phyloP scores from a whole-genome alignment of 345 rosid species.

The Erucastrum elatum region DNA sequence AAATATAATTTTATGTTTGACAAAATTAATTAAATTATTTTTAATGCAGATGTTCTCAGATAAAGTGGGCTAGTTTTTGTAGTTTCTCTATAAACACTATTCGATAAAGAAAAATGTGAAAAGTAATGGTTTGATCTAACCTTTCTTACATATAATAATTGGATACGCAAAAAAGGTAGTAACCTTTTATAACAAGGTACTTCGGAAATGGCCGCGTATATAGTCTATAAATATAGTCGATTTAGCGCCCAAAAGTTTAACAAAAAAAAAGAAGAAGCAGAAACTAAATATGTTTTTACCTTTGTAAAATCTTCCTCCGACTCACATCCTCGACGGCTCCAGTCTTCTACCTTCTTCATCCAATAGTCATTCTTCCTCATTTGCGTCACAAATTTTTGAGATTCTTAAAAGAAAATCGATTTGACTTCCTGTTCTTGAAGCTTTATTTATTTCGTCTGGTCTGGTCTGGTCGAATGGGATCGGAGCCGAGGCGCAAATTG shows the following conservation, averaged over 20 bases:
- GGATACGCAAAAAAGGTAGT: background rate
- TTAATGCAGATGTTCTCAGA: too few species aligned
- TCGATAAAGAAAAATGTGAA: background rate
- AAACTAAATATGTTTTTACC: background rate
- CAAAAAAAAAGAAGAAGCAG: background rate
- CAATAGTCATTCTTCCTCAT: background rate
- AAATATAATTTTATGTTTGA: too few species aligned
- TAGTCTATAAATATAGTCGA: slow-evolving; percentile 1
- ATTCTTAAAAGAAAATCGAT: background rate
- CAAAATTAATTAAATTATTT: too few species aligned
- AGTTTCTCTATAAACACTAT: background rate
- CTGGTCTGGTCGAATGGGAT: slow-evolving; percentile 39
- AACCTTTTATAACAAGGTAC: background rate
- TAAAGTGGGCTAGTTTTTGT: background rate
- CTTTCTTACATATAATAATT: background rate
- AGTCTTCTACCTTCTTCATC: slow-evolving; percentile 24
- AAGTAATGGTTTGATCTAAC: background rate
- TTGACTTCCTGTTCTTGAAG: background rate
- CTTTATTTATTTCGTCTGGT: background rate
- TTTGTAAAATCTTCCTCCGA: background rate
- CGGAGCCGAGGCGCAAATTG: slow-evolving; percentile 34
- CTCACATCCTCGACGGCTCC: slow-evolving; percentile 33
- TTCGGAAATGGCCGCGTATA: background rate
- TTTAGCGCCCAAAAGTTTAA: slow-evolving; percentile 32
- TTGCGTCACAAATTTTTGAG: background rate